Percentiles rank a stretch among this genome's conserved stretches.
These are phyloP conservation scores for Alternaria sp. DNA, from an alignment of 2,329 filamentous ascomycete genomes.

Conservation along the genomic window DNA sequence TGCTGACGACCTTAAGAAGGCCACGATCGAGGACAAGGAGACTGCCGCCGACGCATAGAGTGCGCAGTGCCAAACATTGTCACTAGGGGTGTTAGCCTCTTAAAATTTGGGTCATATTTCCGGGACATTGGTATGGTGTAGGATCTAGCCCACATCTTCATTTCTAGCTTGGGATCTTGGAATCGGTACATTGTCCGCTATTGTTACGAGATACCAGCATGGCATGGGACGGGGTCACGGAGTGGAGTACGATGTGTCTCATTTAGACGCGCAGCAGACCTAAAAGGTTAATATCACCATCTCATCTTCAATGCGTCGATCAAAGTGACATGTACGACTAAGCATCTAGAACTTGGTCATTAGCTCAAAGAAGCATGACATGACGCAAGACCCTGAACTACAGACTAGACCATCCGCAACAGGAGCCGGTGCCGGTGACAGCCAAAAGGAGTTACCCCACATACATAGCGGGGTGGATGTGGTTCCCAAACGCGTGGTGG, in stretches of 20 bases:
- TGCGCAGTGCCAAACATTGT: constrained; percentile 3
- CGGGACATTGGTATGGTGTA: constrained; percentile 23
- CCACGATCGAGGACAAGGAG: constrained; percentile 63
- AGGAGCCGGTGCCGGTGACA: constrained; percentile 2
- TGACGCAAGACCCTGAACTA: constrained; percentile 17
- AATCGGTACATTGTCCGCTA: constrained; percentile 18
- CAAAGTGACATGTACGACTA: not conserved
- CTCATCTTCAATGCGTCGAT: constrained; percentile 12
- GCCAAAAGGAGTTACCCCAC: constrained; percentile 13
- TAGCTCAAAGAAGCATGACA: not conserved
- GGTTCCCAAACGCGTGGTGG: constrained; percentile 8
- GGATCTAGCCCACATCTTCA: constrained; percentile 23
- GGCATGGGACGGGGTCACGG: constrained; percentile 24
- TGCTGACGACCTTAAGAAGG: constrained; percentile 65
- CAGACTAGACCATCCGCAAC: constrained; percentile 5
- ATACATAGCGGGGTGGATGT: constrained; percentile 19
- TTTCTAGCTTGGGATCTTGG: constrained; percentile 26
- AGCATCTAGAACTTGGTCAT: not conserved
- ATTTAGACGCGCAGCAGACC: constrained; percentile 25
- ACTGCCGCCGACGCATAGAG: constrained; percentile 34
- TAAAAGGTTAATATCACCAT: constrained; percentile 28
- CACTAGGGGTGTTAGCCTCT: constrained; percentile 10
- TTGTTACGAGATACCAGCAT: constrained; percentile 29
- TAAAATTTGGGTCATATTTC: constrained; percentile 26
- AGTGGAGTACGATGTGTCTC: constrained; percentile 19